Base-by-base conservation (phyloP, 1,139 yeast genomes). In the Hyphopichia fennica region DNA sequence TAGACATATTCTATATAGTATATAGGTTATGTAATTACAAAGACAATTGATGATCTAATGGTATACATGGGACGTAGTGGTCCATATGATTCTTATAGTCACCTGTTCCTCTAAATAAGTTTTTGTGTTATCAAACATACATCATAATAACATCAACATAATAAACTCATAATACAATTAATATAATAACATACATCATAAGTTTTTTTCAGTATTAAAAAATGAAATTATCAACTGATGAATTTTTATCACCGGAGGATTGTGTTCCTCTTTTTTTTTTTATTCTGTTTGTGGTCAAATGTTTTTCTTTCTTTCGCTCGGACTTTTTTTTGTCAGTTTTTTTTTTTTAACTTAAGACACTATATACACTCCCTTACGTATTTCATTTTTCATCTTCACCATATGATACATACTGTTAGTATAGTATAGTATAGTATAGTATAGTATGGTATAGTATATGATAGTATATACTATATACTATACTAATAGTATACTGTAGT, bases 241-340 rank as follows among this genome's bases (percentile, higher is more conserved):
- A 25, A 25, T 11, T 29, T 13, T 13, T 22, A 10, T 22, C 9
- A 16, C 34, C 43, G 43, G 43, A 40, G 23, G 37, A 23, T 18
- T 40, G 43, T 40, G 36, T 33, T 37, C 43, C 43, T 40, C 37
- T 11, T 20, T 8, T 11, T 25, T 9, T 9, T n/a, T n/a, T 34
- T 31, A 19, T 39, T 16, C 13, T 32, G 15, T 32, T 32, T 23
- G 23, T 22, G 13, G 14, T 34, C 17, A n/a, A n/a, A 9, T 29
- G 7, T 23, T 23, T 7, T 23, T 23, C 11, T 29, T 29, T 15
- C 10, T 6, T 29, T 29, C 18, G 7, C 11, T 29, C 32, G 32
- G 32, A 29, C 32, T 29, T 29, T 29, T 29, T 14, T 29, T 7
- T 22, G 23, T 22, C 23, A 6, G 23, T 27, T 13, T 27, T 11